Base-by-base conservation (phyloP, 2,329 filamentous ascomycete species). In the Cladosporium sp. region DNA sequence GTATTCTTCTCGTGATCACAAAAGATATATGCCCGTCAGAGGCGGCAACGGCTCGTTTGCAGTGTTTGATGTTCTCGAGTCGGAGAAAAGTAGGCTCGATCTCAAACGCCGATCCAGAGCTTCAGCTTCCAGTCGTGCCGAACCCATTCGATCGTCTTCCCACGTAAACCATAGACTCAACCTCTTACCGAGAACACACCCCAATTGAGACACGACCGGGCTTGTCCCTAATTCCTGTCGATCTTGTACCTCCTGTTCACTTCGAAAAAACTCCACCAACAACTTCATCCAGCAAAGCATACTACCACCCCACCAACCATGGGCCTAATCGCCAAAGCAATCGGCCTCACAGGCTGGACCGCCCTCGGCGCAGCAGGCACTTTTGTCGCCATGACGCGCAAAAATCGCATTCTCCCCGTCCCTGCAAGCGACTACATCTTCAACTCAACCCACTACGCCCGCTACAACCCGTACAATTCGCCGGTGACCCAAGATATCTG, bases 401-500 rank as follows among this genome's bases (percentile, higher is more conserved):
- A 78, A 60, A 85, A 83, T 64, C 78, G 75, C 37, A 75, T 87
- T 66, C 74, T 83, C 65, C 78, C 83, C 54, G 80, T 87, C 39
- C 70, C 87, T n/a, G 70, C 79, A 44, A 78, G 80, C 62, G 86
- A 89, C 64, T 80, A 82, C 35, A 72, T 89, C 64, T 87, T 85
- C 78, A 75, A 75, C 55, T 81, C 81, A 25, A 75, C 78, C 17
- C 71, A 79, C 56, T 88, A 81, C 74, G 73, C 76, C 49, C 79
- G 78, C 59, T 80, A 81, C 71, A 91, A 90, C 65, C 82, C 83
- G 1, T 77, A 80, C 40, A 73, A 77, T 32, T 88, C 89, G 70
- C 82, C 85, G 0, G 76, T 81, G 0, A 82, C 81, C 0, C 80
- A 88, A 58, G 88, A 91, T 67, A 72, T 87, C 10, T 86, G 82